Evolutionary conservation across 257 asterid species (phyloP).

Genomic region (Salvia miltiorrhiza): DNA sequence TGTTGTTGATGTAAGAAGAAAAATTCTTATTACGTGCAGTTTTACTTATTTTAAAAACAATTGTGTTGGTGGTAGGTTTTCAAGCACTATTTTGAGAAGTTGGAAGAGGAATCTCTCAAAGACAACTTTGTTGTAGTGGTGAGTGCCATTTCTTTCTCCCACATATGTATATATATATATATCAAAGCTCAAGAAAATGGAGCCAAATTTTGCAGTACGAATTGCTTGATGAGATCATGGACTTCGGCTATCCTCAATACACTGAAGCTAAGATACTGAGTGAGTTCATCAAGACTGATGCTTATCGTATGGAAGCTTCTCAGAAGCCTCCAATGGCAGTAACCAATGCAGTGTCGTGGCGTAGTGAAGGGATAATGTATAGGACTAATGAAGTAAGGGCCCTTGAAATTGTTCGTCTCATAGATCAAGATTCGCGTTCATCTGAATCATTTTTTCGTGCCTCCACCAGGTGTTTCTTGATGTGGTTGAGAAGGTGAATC

Average conservation of each 20-base stretch:
- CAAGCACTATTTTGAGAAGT: conserved; percentile 92
- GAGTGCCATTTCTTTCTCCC: neutral
- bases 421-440: neutral
- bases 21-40: neutral
- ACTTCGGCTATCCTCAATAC: conserved; percentile 96
- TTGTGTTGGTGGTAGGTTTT: conserved; percentile 61
- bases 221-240: conserved; percentile 99
- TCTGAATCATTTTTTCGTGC: conserved; percentile 7
- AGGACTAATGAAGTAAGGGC: conserved; percentile 86
- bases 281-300: conserved; percentile 99
- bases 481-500: conserved; percentile 97
- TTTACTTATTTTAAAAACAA: neutral
- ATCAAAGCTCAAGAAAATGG: neutral
- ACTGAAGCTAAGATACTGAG: conserved; percentile 98
- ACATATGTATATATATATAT: neutral
- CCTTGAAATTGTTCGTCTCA: neutral
- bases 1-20: conserved; percentile 84
- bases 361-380: conserved; percentile 94
- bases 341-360: conserved; percentile 99
- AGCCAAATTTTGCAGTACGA: conserved; percentile 52
- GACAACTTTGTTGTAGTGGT: conserved; percentile 99
- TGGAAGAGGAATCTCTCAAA: conserved; percentile 96
- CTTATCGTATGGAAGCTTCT: conserved; percentile 94
- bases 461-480: conserved; percentile 85
- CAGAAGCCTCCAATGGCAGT: conserved; percentile 99